These are phyloP conservation scores for Luffa acutangula DNA, from an alignment of 306 rosid species.

Conservation along the genomic window DNA sequence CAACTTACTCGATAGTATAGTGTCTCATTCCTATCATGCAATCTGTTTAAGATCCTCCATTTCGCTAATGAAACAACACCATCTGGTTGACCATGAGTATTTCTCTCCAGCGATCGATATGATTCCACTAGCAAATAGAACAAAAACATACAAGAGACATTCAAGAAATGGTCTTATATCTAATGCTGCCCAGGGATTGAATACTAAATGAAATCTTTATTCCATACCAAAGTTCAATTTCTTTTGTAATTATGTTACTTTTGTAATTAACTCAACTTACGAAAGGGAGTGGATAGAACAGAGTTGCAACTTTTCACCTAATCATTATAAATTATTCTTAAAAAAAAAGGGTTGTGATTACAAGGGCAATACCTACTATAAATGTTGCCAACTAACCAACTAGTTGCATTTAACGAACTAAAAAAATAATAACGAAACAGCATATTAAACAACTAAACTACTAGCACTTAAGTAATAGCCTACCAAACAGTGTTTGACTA, in stretches of 20 bases:
- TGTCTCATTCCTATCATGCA: conserved; percentile 97
- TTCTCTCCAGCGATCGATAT: conserved; percentile 84
- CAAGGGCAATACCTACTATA: not conserved
- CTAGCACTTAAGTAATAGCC: not conserved
- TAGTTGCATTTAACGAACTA: not conserved
- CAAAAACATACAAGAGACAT: not conserved
- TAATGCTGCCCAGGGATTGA: not conserved
- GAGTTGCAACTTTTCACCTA: not conserved
- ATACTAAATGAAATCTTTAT: not conserved
- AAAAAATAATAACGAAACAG: not conserved
- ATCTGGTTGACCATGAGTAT: conserved; percentile 66
- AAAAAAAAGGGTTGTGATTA: not conserved
- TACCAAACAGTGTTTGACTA: not conserved
- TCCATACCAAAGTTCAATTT: not conserved
- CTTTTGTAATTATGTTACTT: not conserved
- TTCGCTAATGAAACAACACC: conserved; percentile 67
- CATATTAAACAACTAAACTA: not conserved
- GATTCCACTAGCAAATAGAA: conserved; percentile 64
- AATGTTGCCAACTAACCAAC: not conserved
- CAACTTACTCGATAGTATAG: conserved; percentile 83
- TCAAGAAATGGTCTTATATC: not conserved
- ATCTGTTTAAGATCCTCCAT: conserved; percentile 95
- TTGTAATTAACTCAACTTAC: not conserved
- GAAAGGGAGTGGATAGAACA: not conserved
- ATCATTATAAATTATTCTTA: not conserved